Conservation (phyloP, 768 basidiomycete genomes). For the Tremella mesenterica region DNA sequence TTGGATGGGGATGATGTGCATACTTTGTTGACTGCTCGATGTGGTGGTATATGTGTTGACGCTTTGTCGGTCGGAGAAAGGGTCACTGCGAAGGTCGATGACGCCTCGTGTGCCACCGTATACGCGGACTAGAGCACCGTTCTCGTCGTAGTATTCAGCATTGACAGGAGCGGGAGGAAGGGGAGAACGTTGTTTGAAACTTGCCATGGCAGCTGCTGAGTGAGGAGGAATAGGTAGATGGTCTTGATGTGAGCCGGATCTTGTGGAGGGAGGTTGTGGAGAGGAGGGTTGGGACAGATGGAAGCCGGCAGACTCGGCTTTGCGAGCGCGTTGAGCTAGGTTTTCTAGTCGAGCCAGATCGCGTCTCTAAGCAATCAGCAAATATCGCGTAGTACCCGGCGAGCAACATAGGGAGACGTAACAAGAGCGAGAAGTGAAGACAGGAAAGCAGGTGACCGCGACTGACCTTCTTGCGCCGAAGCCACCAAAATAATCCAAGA, state of each 20-base stretch:
- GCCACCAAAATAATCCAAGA: conserved; percentile 39
- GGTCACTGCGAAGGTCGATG: conserved; percentile 27
- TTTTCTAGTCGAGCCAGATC: conserved; percentile 35
- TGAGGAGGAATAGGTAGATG: conserved; percentile 10
- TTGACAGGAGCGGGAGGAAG: conserved; percentile 23
- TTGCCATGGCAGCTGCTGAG: conserved; percentile 8
- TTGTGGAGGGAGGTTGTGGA: conserved; percentile 21
- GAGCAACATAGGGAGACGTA: no score
- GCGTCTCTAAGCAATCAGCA: conserved; percentile 24
- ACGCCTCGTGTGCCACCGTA: conserved; percentile 18
- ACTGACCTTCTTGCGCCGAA: conserved; percentile 38
- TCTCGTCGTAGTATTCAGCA: conserved; percentile 29
- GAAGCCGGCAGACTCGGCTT: conserved; percentile 40
- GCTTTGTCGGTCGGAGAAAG: conserved; percentile 36
- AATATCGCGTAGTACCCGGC: not conserved
- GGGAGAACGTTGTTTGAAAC: conserved; percentile 14
- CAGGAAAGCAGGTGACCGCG: no score
- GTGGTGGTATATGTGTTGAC: conserved; percentile 21
- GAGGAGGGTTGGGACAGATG: conserved; percentile 36
- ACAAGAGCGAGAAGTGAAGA: no score
- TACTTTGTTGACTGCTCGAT: conserved; percentile 19
- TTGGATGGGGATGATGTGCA: conserved; percentile 41
- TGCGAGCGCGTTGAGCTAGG: conserved; percentile 28
- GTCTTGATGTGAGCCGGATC: conserved; percentile 1
- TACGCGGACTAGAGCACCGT: conserved; percentile 20